Evolutionary conservation across 495 filamentous ascomycete species (phyloP), one percentile per base, ranked within the genome.

Genomic region (Symbiotaphrina buchneri): DNA sequence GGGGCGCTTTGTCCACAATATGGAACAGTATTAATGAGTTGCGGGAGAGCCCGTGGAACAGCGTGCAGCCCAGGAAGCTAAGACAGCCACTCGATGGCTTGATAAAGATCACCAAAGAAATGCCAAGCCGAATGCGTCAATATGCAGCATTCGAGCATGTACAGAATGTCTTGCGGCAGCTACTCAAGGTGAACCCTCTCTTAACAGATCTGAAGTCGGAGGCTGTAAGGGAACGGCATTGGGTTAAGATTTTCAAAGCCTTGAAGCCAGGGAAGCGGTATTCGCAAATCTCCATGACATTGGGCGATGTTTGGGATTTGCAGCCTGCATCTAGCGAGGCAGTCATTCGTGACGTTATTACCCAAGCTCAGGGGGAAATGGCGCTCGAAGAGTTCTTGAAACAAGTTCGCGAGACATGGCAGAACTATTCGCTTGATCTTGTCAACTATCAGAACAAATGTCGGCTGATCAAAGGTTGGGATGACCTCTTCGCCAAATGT

Each of bases 141-240:
- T 99, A 99, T 49, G 87, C 87, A 39, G 90, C 87, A 8, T 99
- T 99, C 48, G 87, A 95, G 49, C 84, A 99, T 42, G 78, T 95
- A 20, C 87, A 99, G 43, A 77, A 70, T 36, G 73, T 85, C 17
- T 63, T 95, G n/a, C 76, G 81, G 6, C 67, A 79, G 41, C 58
- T 84, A 15, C 58, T 93, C 41, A 94, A 92, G 48, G 77, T 84
- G 39, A 99, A 94, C 43, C 58, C 71, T 10, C 57, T 95, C 16
- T 58, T 99, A 4, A 60, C 71, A 2, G 87, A 99, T 35, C 63
- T 99, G 61, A 93, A 94, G 42, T 94, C 90, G 0, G 87, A 99
- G 46, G 87, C 87, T 5, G 78, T 99, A 31, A 73, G 82, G 34
- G 87, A 99, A 46, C 61, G 87, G 28, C 87, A 99, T 50, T 99